Evolutionary conservation across 208 protist species (phyloP).

Genomic region (Crithidia thermophila): DNA sequence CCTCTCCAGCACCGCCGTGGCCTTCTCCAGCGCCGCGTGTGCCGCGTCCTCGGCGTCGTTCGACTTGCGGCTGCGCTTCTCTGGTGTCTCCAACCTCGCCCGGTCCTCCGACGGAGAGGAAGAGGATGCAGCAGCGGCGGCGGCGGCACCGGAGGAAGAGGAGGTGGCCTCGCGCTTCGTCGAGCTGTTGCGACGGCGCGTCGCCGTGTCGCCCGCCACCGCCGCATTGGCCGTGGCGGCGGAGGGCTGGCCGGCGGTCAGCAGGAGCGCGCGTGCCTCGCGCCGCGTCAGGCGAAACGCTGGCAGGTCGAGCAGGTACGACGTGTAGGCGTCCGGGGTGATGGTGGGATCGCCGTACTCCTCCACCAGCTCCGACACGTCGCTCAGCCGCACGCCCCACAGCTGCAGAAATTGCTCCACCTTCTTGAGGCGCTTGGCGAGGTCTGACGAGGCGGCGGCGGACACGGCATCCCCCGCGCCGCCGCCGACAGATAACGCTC

Average conservation of each 20-base stretch:
- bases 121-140: neutral
- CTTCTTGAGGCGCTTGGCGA: slow-evolving; percentile 46
- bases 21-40: slow-evolving; percentile 29
- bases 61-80: slow-evolving; percentile 1
- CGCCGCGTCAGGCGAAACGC: slow-evolving; percentile 65
- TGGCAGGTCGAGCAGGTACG: slow-evolving; percentile 73
- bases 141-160: neutral
- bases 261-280: slow-evolving; percentile 48
- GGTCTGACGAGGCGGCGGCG: slow-evolving; percentile 24
- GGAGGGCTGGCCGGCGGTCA: slow-evolving; percentile 12
- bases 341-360: slow-evolving; percentile 78
- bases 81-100: neutral
- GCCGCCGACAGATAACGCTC: no score
- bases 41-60: slow-evolving; percentile 5
- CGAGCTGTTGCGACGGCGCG: slow-evolving; percentile 21
- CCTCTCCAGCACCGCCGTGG: slow-evolving; percentile 36
- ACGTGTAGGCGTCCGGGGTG: slow-evolving; percentile 77
- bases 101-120: neutral
- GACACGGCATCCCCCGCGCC: no score
- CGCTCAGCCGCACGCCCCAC: slow-evolving; percentile 67
- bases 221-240: slow-evolving; percentile 10
- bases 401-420: slow-evolving; percentile 77
- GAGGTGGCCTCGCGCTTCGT: neutral
- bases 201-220: slow-evolving; percentile 21
- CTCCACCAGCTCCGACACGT: slow-evolving; percentile 68